These are phyloP conservation scores for Exophiala sp. DNA, from an alignment of 2,329 filamentous ascomycete genomes.

Conservation along the genomic window DNA sequence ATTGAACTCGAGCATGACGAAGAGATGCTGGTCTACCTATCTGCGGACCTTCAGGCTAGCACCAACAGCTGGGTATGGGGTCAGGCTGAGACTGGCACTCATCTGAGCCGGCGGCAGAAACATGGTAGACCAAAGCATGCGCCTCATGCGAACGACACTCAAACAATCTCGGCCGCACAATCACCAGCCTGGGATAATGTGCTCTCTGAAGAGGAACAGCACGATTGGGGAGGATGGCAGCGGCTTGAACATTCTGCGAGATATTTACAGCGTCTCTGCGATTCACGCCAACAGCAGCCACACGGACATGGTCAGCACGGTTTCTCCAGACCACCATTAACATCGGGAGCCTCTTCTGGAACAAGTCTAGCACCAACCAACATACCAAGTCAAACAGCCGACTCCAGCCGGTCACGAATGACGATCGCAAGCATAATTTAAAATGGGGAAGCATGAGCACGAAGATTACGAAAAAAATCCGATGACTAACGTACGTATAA, in stretches of 20 bases:
- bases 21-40: conserved; percentile 79
- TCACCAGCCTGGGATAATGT: conserved; percentile 21
- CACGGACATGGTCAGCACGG: conserved; percentile 7
- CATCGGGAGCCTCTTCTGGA: conserved; percentile 28
- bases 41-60: conserved; percentile 78
- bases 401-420: conserved; percentile 38
- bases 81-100: conserved; percentile 47
- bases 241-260: conserved; percentile 60
- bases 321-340: conserved; percentile 22
- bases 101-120: conserved; percentile 26
- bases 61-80: conserved; percentile 73
- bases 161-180: conserved; percentile 20
- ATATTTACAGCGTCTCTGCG: conserved; percentile 44
- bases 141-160: conserved; percentile 18
- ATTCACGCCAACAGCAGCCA: conserved; percentile 23
- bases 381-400: conserved; percentile 28
- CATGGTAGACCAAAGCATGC: conserved; percentile 22
- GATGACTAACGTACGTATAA: background rate
- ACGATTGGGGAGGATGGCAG: conserved; percentile 77
- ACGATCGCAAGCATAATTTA: conserved; percentile 43
- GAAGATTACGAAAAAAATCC: background rate
- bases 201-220: conserved; percentile 52
- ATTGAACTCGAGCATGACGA: conserved; percentile 61
- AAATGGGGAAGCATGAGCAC: background rate
- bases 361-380: conserved; percentile 24